Base-by-base conservation (phyloP, 192 early-diverging fungal genomes). In the Rhizophagus prolifer region DNA sequence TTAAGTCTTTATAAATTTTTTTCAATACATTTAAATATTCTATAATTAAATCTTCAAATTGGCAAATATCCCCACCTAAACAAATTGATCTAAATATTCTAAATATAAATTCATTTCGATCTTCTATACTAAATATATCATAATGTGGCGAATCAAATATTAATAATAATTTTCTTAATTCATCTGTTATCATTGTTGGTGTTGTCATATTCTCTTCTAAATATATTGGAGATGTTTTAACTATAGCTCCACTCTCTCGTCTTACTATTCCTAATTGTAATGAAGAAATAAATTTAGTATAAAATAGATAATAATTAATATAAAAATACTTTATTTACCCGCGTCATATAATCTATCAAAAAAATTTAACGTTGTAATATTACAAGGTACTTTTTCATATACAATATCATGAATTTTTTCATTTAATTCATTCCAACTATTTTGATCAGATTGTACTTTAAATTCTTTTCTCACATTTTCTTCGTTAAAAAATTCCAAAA, bases 31-130 rank as follows among this genome's bases (percentile, higher is more conserved):
- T 30, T 31, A 64, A 64, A 31, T 64, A 64, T 28, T 64, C 30
- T 16, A 16, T 5, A 64, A 64, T 30, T 16, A 16, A 26, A 26
- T 64, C 62, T 30, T 64, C 62, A 64, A 64, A 64, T 64, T 64
- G 62, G 19, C 62, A 64, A 31, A 64, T 10, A 28, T 64, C 62
- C 2, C 62, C 62, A 30, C 62, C 62, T 30, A 64, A 30, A 28
- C 62, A 64, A 64, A 64, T 26, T 30, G 26, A 30, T 30, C 31
- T 26, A 64, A 64, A 30, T 30, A 30, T 16, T 6, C 12, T 26
- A 64, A 64, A 64, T 16, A 64, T 64, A 30, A 64, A 64, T 28
- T 64, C 62, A 64, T 64, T 64, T 30, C 62, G 12, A 26, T 64
- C 62, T 23, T 64, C 26, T 16, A 10, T 28, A 31, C 30, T 64